Evolutionary conservation across 2,329 filamentous ascomycete species (phyloP).

Genomic region (Claviceps sp.): DNA sequence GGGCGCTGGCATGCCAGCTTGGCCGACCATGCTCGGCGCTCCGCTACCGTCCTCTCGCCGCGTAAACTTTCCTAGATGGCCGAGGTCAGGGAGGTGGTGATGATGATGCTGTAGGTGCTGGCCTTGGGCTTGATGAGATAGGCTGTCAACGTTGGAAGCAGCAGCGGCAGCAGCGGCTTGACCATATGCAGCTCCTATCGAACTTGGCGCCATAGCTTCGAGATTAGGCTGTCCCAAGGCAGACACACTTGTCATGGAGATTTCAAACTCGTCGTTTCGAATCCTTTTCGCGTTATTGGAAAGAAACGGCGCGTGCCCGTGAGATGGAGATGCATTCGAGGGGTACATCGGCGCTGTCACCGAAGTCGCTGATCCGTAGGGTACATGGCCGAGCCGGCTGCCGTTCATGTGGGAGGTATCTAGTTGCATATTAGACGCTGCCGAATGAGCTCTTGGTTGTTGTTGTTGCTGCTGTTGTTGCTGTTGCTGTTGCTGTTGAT

Average conservation of each 20-base stretch:
- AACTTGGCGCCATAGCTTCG: constrained; percentile 39
- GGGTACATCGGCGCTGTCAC: constrained; percentile 40
- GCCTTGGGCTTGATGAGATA: constrained; percentile 2
- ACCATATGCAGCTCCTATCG: constrained; percentile 38
- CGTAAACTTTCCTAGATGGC: constrained; percentile 54
- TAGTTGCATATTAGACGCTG: constrained; percentile 36
- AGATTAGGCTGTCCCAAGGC: constrained; percentile 43
- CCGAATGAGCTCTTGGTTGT: constrained; percentile 14
- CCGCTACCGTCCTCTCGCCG: constrained; percentile 46
- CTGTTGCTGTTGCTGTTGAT: not conserved
- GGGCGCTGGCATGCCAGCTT: constrained; percentile 74
- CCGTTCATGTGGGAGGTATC: constrained; percentile 41
- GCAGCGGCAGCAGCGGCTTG: constrained; percentile 25
- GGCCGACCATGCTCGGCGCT: constrained; percentile 74
- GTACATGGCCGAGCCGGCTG: constrained; percentile 37
- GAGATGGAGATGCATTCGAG: constrained; percentile 29
- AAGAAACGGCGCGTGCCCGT: constrained; percentile 18
- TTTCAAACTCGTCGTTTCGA: constrained; percentile 45
- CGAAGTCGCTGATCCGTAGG: constrained; percentile 36
- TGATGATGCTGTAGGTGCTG: constrained; percentile 58
- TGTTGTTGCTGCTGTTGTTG: not conserved
- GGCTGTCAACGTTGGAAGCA: constrained; percentile 5
- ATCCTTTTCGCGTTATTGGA: constrained; percentile 34
- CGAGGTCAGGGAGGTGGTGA: constrained; percentile 65
- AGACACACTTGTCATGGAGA: constrained; percentile 35